These are phyloP conservation scores for Speleostelium caveatum DNA, from an alignment of 78 protist genomes.

Conservation along the genomic window DNA sequence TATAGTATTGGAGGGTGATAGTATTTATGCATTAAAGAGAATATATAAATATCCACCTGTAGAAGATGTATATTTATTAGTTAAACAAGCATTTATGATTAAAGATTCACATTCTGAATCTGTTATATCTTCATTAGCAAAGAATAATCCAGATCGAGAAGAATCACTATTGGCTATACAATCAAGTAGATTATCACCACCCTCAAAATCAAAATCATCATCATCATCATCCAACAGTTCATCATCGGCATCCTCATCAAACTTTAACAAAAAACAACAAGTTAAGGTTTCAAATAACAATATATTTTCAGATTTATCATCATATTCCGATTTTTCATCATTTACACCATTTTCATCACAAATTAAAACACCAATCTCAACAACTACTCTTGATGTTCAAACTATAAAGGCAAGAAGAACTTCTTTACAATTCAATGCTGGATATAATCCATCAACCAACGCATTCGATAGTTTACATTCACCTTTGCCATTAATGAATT, in stretches of 20 bases:
- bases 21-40: slow-evolving; percentile 72
- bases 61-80: slow-evolving; percentile 74
- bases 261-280: neutral
- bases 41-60: slow-evolving; percentile 90
- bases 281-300: neutral
- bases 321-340: neutral
- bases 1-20: slow-evolving; percentile 55
- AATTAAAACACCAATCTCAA: neutral
- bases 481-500: neutral
- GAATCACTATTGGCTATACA: neutral
- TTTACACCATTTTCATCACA: slow-evolving; percentile 31
- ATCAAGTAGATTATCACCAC: neutral
- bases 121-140: slow-evolving; percentile 5
- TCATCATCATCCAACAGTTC: neutral
- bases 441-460: neutral
- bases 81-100: slow-evolving; percentile 52
- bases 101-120: slow-evolving; percentile 20
- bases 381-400: neutral
- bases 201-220: neutral
- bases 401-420: neutral
- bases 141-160: neutral
- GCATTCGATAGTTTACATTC: neutral
- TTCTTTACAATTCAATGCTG: neutral
- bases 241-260: neutral
- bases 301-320: neutral